Evolutionary conservation across 208 protist genomes (phyloP), one percentile per base, ranked within the genome.

Genomic region (Leishmania lainsoni): DNA sequence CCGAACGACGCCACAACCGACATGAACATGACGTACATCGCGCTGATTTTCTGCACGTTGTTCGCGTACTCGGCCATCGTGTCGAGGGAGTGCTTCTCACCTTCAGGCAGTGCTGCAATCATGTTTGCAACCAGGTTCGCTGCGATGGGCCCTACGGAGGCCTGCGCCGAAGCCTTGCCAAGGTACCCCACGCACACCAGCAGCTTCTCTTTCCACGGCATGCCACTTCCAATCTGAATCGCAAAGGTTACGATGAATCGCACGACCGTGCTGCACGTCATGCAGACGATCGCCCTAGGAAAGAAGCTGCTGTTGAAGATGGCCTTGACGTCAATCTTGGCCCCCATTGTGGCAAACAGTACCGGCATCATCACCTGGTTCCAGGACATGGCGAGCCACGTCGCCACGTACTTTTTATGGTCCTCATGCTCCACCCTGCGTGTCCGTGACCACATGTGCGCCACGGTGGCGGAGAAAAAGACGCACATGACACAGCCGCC

Each of bases 11-110:
- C 91, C 56, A 94, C 75, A 22, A 87, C 86, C 10, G 93, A 88
- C 90, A 94, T 90, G 80, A 95, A 90, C 91, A 96, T 94, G 26
- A 95, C 91, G 79, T 95, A 96, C 79, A 94, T 85, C 14, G 91
- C 91, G 16, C 84, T 84, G 84, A 95, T 92, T 74, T 92, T 87
- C 82, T 94, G 86, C 20, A 95, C 86, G 59, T 94, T 91, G 76
- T 92, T 88, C 9, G 93, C 93, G 77, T 89, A 94, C 45, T 79
- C 80, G 48, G 85, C 75, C 76, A 91, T 75, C 69, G 81, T 78
- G 65, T 82, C 71, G 6, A 81, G 80, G 3, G 74, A 78, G 42
- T 65, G 42, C 45, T 69, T 42, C 79, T 86, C 26, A 6, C 75
- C 86, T 1, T 45, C n/a, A 17, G 86, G 82, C 4, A 93, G 86